phyloP scores from a whole-genome alignment of 2,329 filamentous ascomycete genomes.

The Sarocladiaceae sp. region DNA sequence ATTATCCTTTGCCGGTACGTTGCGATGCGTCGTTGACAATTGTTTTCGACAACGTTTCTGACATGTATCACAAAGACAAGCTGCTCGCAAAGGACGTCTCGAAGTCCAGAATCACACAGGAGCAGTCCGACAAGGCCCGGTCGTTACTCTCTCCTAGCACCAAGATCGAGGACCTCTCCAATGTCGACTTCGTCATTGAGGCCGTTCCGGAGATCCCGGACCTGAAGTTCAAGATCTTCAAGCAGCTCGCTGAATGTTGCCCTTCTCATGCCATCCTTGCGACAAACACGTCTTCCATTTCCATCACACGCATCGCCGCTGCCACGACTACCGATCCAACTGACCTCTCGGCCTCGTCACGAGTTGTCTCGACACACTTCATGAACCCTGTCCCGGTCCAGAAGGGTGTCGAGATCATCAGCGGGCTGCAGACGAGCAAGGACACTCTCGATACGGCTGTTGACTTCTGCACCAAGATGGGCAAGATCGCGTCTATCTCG shows the following conservation, averaged over 20 bases:
- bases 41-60: not conserved
- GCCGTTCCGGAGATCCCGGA: conserved; percentile 88
- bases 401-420: conserved; percentile 96
- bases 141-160: conserved; percentile 64
- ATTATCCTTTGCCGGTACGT: conserved; percentile 73
- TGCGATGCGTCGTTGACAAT: no score
- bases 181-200: conserved; percentile 96
- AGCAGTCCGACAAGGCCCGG: conserved; percentile 68
- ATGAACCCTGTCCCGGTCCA: conserved; percentile 99
- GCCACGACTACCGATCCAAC: conserved; percentile 72
- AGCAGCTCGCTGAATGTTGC: conserved; percentile 72
- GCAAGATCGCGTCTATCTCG: conserved; percentile 82
- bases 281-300: conserved; percentile 98
- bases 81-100: conserved; percentile 87
- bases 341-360: conserved; percentile 73
- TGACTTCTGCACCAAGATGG: conserved; percentile 84
- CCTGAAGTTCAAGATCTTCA: conserved; percentile 85
- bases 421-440: conserved; percentile 82
- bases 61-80: conserved; percentile 55
- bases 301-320: conserved; percentile 91
- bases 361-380: conserved; percentile 94
- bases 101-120: conserved; percentile 78
- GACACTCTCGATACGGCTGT: conserved; percentile 77
- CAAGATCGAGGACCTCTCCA: conserved; percentile 67
- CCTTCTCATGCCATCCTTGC: conserved; percentile 83